Evolutionary conservation across 495 filamentous ascomycete genomes (phyloP).

Genomic region (Amorphotheca resinae): DNA sequence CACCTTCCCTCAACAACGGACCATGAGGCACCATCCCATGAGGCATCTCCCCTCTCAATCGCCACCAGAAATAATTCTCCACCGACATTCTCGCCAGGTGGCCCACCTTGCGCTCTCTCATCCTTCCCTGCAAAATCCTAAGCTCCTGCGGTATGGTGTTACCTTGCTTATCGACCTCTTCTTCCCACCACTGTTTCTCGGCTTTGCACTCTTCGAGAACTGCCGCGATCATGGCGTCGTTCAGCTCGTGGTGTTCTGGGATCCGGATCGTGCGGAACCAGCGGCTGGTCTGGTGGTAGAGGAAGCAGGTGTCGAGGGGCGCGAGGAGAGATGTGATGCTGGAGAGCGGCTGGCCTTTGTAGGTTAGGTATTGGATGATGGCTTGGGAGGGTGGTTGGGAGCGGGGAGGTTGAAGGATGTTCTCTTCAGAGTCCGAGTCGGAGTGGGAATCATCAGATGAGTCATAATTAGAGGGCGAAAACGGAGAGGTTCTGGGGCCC

Average conservation of each 20-base stretch:
- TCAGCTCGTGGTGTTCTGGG: background rate
- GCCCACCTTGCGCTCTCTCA: background rate
- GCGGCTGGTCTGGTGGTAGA: background rate
- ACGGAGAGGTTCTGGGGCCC: background rate
- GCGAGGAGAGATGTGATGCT: background rate
- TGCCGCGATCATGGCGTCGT: background rate
- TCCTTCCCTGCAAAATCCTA: background rate
- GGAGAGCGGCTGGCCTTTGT: background rate
- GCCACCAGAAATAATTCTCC: slow-evolving; percentile 8
- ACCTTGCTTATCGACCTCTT: background rate
- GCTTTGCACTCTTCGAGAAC: background rate
- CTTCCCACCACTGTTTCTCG: background rate
- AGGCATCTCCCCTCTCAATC: background rate
- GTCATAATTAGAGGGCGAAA: background rate
- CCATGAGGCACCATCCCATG: background rate
- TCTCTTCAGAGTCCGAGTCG: background rate
- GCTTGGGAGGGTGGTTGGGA: background rate
- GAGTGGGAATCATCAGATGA: background rate
- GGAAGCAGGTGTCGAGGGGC: background rate
- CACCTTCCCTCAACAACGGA: background rate
- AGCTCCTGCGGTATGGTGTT: background rate
- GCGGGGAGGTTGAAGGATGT: background rate
- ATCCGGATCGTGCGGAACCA: background rate
- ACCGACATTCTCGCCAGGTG: background rate
- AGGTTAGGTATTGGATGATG: background rate